Evolutionary conservation across 1,284 basidiomycete genomes (phyloP), one percentile per base, ranked within the genome.

Genomic region (Apiotrichum mycotoxinovorans): DNA sequence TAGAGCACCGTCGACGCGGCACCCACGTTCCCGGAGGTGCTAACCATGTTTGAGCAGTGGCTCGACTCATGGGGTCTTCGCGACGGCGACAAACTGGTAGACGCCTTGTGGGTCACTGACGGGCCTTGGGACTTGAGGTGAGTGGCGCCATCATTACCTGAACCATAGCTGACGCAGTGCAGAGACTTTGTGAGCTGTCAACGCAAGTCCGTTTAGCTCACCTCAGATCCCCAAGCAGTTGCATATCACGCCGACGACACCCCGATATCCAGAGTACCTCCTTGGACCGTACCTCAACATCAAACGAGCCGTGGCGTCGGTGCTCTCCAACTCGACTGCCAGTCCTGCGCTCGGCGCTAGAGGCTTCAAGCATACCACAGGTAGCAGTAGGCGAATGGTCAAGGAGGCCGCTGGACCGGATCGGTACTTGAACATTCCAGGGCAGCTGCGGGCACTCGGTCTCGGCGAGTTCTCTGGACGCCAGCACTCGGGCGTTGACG

Each of bases 401-500:
- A 1, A 25, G 26, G 35, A 44, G 27, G 35, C 37, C 34, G 27
- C n/a, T 23, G 54, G 46, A 12, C 15, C 23, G 22, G 30, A 52
- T 18, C 70, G 58, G 49, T 71, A 67, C 52, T 60, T 73, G 48
- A 75, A 70, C 18, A 73, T 80, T 27, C 60, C 68, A 0, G 74
- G 70, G 1, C 75, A 78, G 64, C 57, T 79, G 15, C 55, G 60
- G n/a, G 66, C 65, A 9, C 65, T 80, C 2, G 68, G 80, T 5
- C 58, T 79, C 34, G 72, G 74, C 0, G 64, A 66, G 2, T 96
- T 96, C 68, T 78, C 86, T 71, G 92, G 92, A 17, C 83, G 88
- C 65, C 82, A 85, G 60, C 92, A 96, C 74, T 86, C 85, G 66
- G 92, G 92, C 22, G 87, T 94, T 42, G 89, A 91, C 74, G 90